phyloP scores from a whole-genome alignment of 768 basidiomycete genomes.

The Multifurca ochricompacta region DNA sequence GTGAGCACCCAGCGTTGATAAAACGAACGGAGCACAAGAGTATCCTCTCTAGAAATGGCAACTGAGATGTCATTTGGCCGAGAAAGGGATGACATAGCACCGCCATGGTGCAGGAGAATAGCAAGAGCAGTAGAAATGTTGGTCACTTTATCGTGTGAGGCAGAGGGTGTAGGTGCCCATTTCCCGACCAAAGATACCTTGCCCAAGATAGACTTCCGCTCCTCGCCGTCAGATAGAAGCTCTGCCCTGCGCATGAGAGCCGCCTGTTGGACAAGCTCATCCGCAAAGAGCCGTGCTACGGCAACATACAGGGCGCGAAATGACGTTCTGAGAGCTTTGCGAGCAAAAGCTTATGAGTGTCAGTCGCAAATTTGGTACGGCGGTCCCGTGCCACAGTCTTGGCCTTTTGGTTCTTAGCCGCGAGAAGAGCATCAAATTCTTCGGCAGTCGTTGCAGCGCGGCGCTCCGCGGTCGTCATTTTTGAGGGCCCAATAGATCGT shows the following conservation, averaged over 20 bases:
- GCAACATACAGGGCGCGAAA: slow-evolving; percentile 58
- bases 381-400: slow-evolving; percentile 14
- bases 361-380: slow-evolving; percentile 23
- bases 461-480: slow-evolving; percentile 15
- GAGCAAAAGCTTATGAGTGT: slow-evolving; percentile 32
- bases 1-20: slow-evolving; percentile 54
- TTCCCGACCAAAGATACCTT: slow-evolving; percentile 54
- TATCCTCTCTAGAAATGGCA: slow-evolving; percentile 30
- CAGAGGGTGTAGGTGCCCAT: slow-evolving; percentile 59
- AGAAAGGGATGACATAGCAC: slow-evolving; percentile 19
- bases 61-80: slow-evolving; percentile 21
- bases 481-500: not conserved
- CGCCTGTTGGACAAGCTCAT: slow-evolving; percentile 44
- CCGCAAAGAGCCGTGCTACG: slow-evolving; percentile 53
- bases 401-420: slow-evolving; percentile 14
- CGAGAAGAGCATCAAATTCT: not conserved
- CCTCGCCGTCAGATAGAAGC: slow-evolving; percentile 28
- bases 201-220: slow-evolving; percentile 28
- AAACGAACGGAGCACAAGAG: slow-evolving; percentile 43
- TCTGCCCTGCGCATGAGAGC: slow-evolving; percentile 32
- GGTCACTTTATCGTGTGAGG: slow-evolving; percentile 53
- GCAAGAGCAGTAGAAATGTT: slow-evolving; percentile 60
- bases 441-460: slow-evolving; percentile 20
- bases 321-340: slow-evolving; percentile 39
- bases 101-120: slow-evolving; percentile 40